Percentiles rank a stretch among this genome's conserved stretches.
These are phyloP conservation scores for Schizothecium vesticola DNA, from an alignment of 495 filamentous ascomycete genomes.

Conservation along the genomic window DNA sequence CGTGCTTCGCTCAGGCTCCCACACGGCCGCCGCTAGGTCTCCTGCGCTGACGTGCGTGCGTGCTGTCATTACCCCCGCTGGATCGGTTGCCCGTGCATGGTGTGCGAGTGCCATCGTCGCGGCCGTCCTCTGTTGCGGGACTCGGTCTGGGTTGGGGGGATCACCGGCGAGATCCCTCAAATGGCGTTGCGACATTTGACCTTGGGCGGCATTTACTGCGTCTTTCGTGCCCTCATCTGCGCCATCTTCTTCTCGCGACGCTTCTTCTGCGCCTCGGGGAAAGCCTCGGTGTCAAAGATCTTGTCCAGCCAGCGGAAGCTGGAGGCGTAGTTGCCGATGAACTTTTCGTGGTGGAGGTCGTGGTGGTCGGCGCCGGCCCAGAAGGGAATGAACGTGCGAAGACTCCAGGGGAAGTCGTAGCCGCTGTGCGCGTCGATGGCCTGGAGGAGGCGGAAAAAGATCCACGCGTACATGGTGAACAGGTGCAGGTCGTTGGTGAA, in stretches of 20 bases:
- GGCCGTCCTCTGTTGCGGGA: not conserved
- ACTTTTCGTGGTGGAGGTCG: constrained; percentile 92
- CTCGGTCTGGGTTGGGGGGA: not conserved
- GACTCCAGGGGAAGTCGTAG: constrained; percentile 95
- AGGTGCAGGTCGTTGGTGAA: constrained; percentile 85
- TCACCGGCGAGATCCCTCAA: not conserved
- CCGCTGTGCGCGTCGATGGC: constrained; percentile 96
- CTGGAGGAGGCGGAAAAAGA: constrained; percentile 86
- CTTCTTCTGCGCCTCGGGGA: constrained; percentile 76
- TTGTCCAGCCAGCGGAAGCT: constrained; percentile 99
- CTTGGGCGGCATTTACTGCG: constrained; percentile 39
- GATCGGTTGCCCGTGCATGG: not conserved
- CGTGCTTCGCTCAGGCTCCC: not conserved
- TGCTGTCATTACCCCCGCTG: not conserved
- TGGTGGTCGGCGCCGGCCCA: constrained; percentile 98
- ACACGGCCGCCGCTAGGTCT: not conserved
- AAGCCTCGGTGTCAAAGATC: constrained; percentile 85
- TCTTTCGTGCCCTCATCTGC: constrained; percentile 57
- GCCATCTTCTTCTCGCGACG: constrained; percentile 75
- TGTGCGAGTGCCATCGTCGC: not conserved
- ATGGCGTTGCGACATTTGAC: not conserved
- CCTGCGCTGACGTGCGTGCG: not conserved
- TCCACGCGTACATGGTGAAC: constrained; percentile 97
- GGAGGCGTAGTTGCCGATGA: constrained; percentile 95
- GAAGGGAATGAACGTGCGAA: constrained; percentile 93